Evolutionary conservation across 2,329 filamentous ascomycete genomes (phyloP).

Genomic region (Colletotrichum sidae): DNA sequence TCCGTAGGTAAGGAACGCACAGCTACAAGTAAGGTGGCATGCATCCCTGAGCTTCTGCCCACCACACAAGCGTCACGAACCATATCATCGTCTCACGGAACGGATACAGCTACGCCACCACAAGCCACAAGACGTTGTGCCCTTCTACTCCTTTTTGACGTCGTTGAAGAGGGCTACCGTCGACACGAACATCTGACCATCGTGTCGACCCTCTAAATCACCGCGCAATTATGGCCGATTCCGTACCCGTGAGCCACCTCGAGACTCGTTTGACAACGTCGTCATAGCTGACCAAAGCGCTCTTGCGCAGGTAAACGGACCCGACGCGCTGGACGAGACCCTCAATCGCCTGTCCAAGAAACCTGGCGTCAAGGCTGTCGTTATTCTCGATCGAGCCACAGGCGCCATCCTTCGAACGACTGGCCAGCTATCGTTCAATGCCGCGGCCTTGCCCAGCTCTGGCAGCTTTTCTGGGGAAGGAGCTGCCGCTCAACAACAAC

Average conservation of each 20-base stretch:
- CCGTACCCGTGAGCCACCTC: slow-evolving; percentile 33
- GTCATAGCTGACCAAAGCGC: slow-evolving; percentile 35
- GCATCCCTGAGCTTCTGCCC: slow-evolving; percentile 10
- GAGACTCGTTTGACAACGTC: slow-evolving; percentile 28
- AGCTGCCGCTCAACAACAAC: slow-evolving; percentile 41
- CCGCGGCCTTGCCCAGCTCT: slow-evolving; percentile 21
- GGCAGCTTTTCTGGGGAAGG: slow-evolving; percentile 59
- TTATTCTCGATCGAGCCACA: slow-evolving; percentile 78
- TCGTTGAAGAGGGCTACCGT: background rate
- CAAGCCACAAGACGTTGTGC: background rate
- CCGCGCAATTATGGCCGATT: slow-evolving; percentile 39
- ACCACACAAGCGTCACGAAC: slow-evolving; percentile 27
- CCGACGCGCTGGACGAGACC: slow-evolving; percentile 73
- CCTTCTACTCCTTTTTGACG: background rate
- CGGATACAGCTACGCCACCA: slow-evolving; percentile 9
- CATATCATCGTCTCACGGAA: slow-evolving; percentile 23
- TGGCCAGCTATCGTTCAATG: slow-evolving; percentile 70
- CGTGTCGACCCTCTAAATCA: background rate
- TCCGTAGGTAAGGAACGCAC: too few relatives aligned
- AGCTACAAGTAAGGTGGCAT: too few relatives aligned
- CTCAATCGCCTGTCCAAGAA: slow-evolving; percentile 81
- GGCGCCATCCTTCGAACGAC: slow-evolving; percentile 82
- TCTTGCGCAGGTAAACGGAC: slow-evolving; percentile 52
- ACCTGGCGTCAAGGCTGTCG: slow-evolving; percentile 80
- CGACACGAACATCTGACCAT: background rate